Conservation (phyloP, 257 asterid species). For the Salvia hispanica region DNA sequence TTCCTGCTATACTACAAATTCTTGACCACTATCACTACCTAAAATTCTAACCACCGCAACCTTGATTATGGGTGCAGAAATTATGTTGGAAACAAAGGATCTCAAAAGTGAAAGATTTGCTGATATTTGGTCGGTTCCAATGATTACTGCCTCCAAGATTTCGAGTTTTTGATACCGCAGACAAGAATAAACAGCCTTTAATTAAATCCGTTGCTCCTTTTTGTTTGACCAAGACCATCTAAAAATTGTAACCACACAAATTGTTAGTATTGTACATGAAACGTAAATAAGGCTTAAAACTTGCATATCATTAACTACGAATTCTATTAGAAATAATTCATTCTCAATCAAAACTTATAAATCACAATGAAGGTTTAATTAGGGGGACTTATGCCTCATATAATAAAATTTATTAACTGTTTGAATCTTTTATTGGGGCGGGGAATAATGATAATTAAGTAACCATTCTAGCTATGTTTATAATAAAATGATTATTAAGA, state of each 20-base stretch:
- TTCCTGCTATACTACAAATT: conserved; percentile 8
- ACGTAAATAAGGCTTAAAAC: too few relatives aligned
- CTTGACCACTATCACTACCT: not conserved
- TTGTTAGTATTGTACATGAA: too few relatives aligned
- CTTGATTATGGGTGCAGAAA: conserved; percentile 31
- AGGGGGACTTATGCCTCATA: too few relatives aligned
- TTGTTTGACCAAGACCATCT: conserved; percentile 24
- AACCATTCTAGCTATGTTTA: too few relatives aligned
- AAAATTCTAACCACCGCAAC: conserved; percentile 28
- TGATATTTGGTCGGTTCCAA: conserved; percentile 27
- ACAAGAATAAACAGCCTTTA: conserved; percentile 8
- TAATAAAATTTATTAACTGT: too few relatives aligned
- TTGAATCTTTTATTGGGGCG: too few relatives aligned
- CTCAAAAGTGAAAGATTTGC: not conserved
- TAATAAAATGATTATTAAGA: too few relatives aligned
- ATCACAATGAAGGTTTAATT: too few relatives aligned
- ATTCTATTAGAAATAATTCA: too few relatives aligned
- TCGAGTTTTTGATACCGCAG: conserved; percentile 16
- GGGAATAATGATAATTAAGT: too few relatives aligned
- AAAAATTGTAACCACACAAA: not conserved
- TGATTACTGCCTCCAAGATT: conserved; percentile 12
- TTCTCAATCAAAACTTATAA: too few relatives aligned
- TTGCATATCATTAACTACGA: too few relatives aligned
- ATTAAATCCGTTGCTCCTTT: conserved; percentile 13
- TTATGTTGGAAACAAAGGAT: not conserved